A percentile compares a stretch with the other conserved stretches of the same genome.
Conservation (phyloP, 169 alveolate genomes). For the Cryptosporidium meleagridis region DNA sequence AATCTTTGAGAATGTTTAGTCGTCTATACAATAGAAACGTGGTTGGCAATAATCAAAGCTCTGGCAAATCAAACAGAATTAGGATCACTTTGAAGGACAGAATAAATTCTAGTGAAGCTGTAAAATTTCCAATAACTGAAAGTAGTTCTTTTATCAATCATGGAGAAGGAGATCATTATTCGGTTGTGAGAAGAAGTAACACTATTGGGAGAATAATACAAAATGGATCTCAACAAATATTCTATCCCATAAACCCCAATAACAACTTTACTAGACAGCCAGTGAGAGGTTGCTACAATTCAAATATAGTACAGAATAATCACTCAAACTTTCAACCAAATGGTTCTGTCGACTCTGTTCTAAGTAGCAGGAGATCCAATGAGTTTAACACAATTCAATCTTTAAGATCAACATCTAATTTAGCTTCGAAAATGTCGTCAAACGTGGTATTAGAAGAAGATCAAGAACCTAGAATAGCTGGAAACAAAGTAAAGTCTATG, state of each 20-base stretch:
- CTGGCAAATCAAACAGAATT: constrained; percentile 16
- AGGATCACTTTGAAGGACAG: constrained; percentile 37
- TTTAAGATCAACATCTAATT: constrained; percentile 10
- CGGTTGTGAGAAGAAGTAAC: constrained; percentile 1
- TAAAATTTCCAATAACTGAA: not conserved
- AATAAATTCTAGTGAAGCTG: constrained; percentile 4
- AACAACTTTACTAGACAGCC: constrained; percentile 11
- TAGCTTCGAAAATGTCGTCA: not conserved
- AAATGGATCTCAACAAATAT: constrained; percentile 42
- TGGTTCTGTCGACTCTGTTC: not conserved
- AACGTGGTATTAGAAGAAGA: not conserved
- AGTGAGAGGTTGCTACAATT: constrained; percentile 50
- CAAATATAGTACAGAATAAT: constrained; percentile 24
- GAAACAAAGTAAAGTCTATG: not conserved
- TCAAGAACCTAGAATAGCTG: not conserved
- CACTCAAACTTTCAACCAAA: not conserved
- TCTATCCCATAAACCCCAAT: constrained; percentile 32
- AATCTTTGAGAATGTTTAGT: constrained; percentile 24
- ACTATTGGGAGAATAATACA: constrained; percentile 36
- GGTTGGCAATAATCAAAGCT: not conserved
- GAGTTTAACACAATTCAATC: not conserved
- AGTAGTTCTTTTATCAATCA: not conserved
- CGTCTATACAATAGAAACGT: constrained; percentile 42
- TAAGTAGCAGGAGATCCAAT: not conserved
- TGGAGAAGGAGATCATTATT: not conserved